Conservation (phyloP, 208 protist genomes). For the Trypanosoma lewisi region DNA sequence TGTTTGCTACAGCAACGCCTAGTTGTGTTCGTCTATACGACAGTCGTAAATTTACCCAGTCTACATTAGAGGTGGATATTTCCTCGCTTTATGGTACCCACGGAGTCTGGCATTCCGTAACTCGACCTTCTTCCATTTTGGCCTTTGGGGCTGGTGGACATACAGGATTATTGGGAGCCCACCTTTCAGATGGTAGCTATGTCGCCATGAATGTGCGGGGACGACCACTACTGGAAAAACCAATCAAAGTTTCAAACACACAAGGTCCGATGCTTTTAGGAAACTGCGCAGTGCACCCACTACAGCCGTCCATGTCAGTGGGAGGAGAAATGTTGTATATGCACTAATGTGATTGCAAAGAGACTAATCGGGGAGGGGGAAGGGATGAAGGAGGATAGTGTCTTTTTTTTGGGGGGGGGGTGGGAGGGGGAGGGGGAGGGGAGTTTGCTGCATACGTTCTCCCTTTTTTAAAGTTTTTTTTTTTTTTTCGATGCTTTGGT, state of each 20-base stretch:
- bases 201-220: slow-evolving; percentile 68
- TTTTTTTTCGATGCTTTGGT: no score
- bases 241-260: slow-evolving; percentile 36
- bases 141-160: slow-evolving; percentile 64
- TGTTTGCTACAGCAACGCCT: slow-evolving; percentile 54
- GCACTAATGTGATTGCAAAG: slow-evolving; percentile 27
- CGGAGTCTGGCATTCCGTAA: not conserved
- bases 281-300: slow-evolving; percentile 70
- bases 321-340: slow-evolving; percentile 77
- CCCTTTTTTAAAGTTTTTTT: no score
- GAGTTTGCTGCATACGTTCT: no score
- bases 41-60: slow-evolving; percentile 59
- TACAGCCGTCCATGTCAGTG: slow-evolving; percentile 68
- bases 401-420: not conserved
- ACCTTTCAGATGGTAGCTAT: slow-evolving; percentile 78
- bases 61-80: slow-evolving; percentile 32
- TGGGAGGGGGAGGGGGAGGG: not conserved
- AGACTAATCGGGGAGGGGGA: not conserved
- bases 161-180: slow-evolving; percentile 70
- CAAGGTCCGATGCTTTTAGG: slow-evolving; percentile 33
- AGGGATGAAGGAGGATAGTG: not conserved
- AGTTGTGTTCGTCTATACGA: slow-evolving; percentile 69
- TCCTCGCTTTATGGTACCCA: slow-evolving; percentile 35
- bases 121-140: slow-evolving; percentile 36
- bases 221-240: slow-evolving; percentile 47